Base-by-base conservation (phyloP, 108 stramenopile species). In the Licmophora abbreviata region DNA sequence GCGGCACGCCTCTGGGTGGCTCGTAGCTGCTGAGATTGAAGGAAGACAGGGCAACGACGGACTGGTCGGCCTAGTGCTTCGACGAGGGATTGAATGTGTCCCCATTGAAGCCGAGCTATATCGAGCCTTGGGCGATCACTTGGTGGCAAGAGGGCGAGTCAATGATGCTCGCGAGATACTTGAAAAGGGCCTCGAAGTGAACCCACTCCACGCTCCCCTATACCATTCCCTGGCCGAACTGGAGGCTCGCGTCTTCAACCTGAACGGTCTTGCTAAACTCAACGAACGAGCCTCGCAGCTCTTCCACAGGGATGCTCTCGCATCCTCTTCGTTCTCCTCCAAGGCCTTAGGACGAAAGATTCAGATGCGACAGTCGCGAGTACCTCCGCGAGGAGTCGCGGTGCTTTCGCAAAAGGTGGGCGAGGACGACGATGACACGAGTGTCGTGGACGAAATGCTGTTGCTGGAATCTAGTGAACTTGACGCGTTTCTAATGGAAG, bases 221-320 rank as follows among this genome's bases (percentile, higher is more conserved):
- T 93, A 93, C 32, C 87, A 93, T 57, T 81, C 84, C 10, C 64
- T 86, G 30, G 91, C 91, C 8, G 83, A 92, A 58, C 56, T 92
- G 10, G 91, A 92, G 66, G 91, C 91, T 25, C 54, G 64, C 11
- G 64, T 92, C 0, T 85, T 79, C 54, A 92, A 92, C 54, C 43
- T 92, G 4, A 84, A 92, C 56, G 91, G 76, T 10, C 72, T 92
- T 24, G 51, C 83, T 3, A 64, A 65, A 21, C 64, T 92, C 8
- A 85, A 92, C 65, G 76, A 77, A 59, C 54, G 79, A 54, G 75
- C 86, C 0, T 60, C 68, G 8, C 59, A 76, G 29, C 27, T 88
- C 11, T 92, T 92, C 54, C 67, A 77, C 10, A 58, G 64, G 17
- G 69, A 90, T 68, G 73, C 73, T 17, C 37, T 73, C 52, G 68